Evolutionary conservation across 257 asterid species (phyloP).

Genomic region (Lithospermum erythrorhizon): DNA sequence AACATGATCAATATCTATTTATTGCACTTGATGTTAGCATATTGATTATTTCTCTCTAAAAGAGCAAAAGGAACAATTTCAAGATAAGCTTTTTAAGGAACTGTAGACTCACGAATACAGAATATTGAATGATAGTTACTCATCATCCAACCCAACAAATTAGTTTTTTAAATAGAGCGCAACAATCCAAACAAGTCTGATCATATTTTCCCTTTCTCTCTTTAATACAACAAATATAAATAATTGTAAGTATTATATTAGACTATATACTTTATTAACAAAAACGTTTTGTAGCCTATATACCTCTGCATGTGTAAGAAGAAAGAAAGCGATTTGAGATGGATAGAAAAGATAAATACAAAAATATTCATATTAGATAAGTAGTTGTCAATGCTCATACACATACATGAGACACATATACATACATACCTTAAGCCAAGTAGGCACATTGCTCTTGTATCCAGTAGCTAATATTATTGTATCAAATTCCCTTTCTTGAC

Average conservation of each 20-base stretch:
- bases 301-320: conserved; percentile 41
- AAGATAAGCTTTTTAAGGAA: conserved; percentile 14
- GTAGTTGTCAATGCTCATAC: conserved; percentile 5
- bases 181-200: conserved; percentile 65
- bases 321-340: conserved; percentile 47
- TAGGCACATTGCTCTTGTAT: conserved; percentile 86
- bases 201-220: conserved; percentile 65
- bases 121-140: conserved; percentile 43
- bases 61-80: conserved; percentile 21
- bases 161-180: conserved; percentile 10
- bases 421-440: conserved; percentile 75
- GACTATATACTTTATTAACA: too few species aligned
- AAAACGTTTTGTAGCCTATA: conserved; percentile 63
- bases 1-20: too few species aligned
- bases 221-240: conserved; percentile 7
- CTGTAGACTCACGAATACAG: conserved; percentile 11
- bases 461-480: conserved; percentile 85
- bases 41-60: conserved; percentile 11
- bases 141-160: conserved; percentile 34
- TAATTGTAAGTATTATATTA: conserved; percentile 1
- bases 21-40: too few species aligned
- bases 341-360: conserved; percentile 8
- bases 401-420: conserved; percentile 1
- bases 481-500: conserved; percentile 72
- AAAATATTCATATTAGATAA: neutral